Evolutionary conservation across 331 rosid genomes (phyloP).

Genomic region (Pyracantha coccinea): DNA sequence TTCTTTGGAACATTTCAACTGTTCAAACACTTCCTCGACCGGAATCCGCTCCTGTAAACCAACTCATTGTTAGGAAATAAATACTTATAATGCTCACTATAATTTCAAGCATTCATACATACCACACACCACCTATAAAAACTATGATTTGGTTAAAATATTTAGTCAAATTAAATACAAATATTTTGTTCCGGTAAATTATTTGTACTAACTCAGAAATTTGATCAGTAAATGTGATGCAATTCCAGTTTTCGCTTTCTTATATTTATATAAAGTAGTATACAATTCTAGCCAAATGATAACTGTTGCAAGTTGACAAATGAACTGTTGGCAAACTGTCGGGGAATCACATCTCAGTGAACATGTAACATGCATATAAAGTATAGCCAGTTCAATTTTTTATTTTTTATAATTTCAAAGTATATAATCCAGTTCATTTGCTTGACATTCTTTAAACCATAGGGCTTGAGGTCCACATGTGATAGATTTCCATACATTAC

Average conservation of each 20-base stretch:
- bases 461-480: too few relatives aligned
- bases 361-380: not conserved
- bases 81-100: not conserved
- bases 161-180: too few relatives aligned
- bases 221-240: too few relatives aligned
- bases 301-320: too few relatives aligned
- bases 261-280: too few relatives aligned
- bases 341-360: not conserved
- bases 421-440: too few relatives aligned
- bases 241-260: too few relatives aligned
- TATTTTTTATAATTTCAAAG: not conserved
- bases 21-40: conserved; percentile 85
- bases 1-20: conserved; percentile 80
- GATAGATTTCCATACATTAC: not conserved
- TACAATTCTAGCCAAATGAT: too few relatives aligned
- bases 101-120: not conserved
- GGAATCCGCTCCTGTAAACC: conserved; percentile 82
- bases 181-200: too few relatives aligned
- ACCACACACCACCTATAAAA: not conserved
- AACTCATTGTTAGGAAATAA: not conserved
- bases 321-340: too few relatives aligned
- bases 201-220: too few relatives aligned
- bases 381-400: not conserved
- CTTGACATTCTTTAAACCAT: not conserved
- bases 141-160: too few relatives aligned